Evolutionary conservation across 2,329 filamentous ascomycete species (phyloP).

Genomic region (Amphichorda felina): DNA sequence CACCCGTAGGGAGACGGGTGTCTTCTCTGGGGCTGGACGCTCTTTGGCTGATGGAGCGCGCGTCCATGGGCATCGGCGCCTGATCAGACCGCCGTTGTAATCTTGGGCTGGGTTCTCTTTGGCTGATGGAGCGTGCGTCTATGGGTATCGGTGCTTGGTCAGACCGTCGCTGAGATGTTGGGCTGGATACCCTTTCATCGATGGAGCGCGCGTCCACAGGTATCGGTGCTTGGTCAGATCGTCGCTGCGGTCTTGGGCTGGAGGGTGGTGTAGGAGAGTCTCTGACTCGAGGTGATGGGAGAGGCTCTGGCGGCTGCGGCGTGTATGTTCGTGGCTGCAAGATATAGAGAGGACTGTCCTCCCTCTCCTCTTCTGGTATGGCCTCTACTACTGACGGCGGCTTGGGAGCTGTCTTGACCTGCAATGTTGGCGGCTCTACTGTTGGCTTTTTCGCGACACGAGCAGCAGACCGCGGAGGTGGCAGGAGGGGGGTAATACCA

Average conservation of each 20-base stretch:
- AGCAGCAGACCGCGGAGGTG: constrained; percentile 3
- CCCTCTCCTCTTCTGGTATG: constrained; percentile 2
- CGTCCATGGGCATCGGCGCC: too few relatives aligned
- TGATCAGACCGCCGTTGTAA: constrained; percentile 8
- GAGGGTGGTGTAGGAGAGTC: constrained; percentile 6
- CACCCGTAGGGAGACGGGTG: not conserved
- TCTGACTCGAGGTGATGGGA: constrained; percentile 29
- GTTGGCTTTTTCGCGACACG: constrained; percentile 1
- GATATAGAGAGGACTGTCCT: constrained; percentile 33
- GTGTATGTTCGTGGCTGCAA: constrained; percentile 48
- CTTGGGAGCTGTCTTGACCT: not conserved
- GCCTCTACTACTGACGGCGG: constrained; percentile 1
- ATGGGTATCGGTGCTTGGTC: not conserved
- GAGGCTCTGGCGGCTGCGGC: constrained; percentile 33
- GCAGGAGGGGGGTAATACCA: constrained; percentile 9
- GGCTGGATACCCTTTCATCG: constrained; percentile 19
- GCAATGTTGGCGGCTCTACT: not conserved
- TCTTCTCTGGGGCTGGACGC: constrained; percentile 16
- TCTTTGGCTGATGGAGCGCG: constrained; percentile 7
- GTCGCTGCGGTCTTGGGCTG: constrained; percentile 2
- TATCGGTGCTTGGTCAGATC: constrained; percentile 7
- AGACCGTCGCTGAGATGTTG: too few relatives aligned
- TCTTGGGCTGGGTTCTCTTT: constrained; percentile 3
- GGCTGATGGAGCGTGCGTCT: too few relatives aligned
- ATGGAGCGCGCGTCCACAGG: not conserved